Conservation (phyloP, 176 grass and related monocot species). For the sorghum (Sorghum bicolor) region Sorghum_bicolor_NCBIv3 NC_012873.2:61861501-61862000, state of each 20-base stretch:
- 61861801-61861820: too few relatives aligned
- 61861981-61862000: background rate
- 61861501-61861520: constrained; percentile 22
- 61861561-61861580: background rate
- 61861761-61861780: too few relatives aligned
- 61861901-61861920: background rate
- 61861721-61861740: background rate
- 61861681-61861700: constrained; percentile 1
- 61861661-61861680: background rate
- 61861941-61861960: background rate
- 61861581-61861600: constrained; percentile 27
- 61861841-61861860: background rate
- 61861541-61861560: background rate
- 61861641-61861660: background rate
- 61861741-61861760: too few relatives aligned
- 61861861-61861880: background rate
- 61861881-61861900: background rate
- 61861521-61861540: constrained; percentile 6
- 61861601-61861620: background rate
- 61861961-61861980: background rate
- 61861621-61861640: too few relatives aligned
- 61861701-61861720: background rate
- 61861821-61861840: background rate
- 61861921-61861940: background rate
- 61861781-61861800: too few relatives aligned